Conservation (phyloP, 1,139 yeast species). For the Saccharomycopsis phalli region DNA sequence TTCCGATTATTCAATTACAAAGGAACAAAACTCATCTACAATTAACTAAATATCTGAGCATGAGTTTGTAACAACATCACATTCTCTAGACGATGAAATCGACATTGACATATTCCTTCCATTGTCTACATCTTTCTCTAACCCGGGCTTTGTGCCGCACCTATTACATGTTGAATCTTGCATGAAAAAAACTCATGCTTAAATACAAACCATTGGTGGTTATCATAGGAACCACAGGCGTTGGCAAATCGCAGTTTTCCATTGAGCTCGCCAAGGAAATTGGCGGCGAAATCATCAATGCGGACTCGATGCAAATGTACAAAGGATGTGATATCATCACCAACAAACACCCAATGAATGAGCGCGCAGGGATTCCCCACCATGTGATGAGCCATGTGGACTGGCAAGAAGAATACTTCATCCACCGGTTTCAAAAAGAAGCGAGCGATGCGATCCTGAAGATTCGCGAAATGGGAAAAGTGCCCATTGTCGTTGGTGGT, state of each 20-base stretch:
- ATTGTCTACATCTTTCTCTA: too few species aligned
- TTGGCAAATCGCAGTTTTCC: constrained; percentile 82
- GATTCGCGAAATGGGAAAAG: constrained; percentile 58
- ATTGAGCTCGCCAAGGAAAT: constrained; percentile 70
- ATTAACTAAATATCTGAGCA: too few species aligned
- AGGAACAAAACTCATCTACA: too few species aligned
- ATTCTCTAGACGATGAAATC: too few species aligned
- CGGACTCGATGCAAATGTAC: constrained; percentile 97
- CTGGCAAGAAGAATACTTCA: constrained; percentile 76
- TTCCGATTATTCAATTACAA: too few species aligned
- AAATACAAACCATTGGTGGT: constrained; percentile 35
- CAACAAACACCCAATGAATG: constrained; percentile 80
- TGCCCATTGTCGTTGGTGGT: constrained; percentile 91
- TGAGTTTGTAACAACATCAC: too few species aligned
- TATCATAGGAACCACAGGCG: constrained; percentile 95
- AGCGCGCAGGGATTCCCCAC: constrained; percentile 66
- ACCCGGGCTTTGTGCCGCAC: too few species aligned
- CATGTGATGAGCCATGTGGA: constrained; percentile 79
- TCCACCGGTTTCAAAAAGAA: constrained; percentile 73
- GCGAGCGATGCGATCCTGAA: constrained; percentile 43
- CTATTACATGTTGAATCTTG: too few species aligned
- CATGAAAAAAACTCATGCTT: too few species aligned
- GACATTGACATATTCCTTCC: too few species aligned
- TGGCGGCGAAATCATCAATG: constrained; percentile 87
- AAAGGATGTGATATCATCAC: constrained; percentile 65